Percentiles rank a stretch among this genome's conserved stretches.
phyloP scores from a whole-genome alignment of 257 asterid species.

The Salvia hispanica region DNA sequence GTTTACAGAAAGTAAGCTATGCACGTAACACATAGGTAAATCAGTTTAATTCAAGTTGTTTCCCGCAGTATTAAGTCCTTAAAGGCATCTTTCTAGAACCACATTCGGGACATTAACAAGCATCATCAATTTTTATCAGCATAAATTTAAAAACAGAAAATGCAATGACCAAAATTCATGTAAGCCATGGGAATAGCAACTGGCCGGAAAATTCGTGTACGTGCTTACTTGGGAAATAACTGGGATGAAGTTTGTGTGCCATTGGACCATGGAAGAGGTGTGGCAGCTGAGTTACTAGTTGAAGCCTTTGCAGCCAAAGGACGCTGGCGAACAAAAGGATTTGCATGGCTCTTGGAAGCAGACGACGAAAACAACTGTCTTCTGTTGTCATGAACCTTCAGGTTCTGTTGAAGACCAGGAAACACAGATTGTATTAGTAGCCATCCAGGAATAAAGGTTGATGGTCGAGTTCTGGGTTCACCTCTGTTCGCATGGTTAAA shows the following conservation, averaged over 20 bases:
- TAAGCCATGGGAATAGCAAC: not conserved
- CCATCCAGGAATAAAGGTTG: not conserved
- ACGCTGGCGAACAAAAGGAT: slow-evolving; percentile 90
- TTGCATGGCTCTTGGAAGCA: slow-evolving; percentile 62
- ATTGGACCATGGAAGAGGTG: slow-evolving; percentile 85
- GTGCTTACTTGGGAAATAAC: slow-evolving; percentile 54
- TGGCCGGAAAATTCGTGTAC: not conserved
- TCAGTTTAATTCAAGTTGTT: no score
- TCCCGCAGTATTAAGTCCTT: not conserved
- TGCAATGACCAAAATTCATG: no score
- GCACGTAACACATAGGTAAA: no score
- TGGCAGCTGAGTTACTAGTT: slow-evolving; percentile 46
- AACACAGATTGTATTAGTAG: not conserved
- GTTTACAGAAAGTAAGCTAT: slow-evolving; percentile 25
- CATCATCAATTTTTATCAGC: not conserved
- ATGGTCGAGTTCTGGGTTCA: slow-evolving; percentile 29
- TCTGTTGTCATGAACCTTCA: slow-evolving; percentile 85
- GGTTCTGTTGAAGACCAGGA: slow-evolving; percentile 51
- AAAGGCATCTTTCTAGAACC: slow-evolving; percentile 8
- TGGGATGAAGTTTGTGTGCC: slow-evolving; percentile 58
- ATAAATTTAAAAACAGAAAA: no score
- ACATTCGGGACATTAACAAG: not conserved
- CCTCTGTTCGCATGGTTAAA: slow-evolving; percentile 95
- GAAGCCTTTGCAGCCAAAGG: slow-evolving; percentile 70
- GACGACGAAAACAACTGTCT: slow-evolving; percentile 74